Evolutionary conservation across 2,329 filamentous ascomycete species (phyloP), one percentile per base, ranked within the genome.

Genomic region (Lachnellula subtilissima): DNA sequence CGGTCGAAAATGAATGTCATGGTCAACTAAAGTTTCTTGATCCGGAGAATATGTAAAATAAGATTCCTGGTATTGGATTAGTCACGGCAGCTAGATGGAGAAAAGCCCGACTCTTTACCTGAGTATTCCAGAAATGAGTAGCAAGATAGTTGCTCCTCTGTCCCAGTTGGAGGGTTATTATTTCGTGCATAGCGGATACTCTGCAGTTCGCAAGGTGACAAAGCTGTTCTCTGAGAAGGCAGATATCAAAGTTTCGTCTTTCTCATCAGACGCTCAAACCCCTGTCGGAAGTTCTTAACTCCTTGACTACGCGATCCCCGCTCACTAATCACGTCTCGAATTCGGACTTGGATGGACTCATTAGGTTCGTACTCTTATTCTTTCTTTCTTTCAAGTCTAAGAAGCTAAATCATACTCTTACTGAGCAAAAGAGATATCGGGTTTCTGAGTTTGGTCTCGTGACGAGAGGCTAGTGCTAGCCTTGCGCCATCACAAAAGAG

Each of bases 101-200:
- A 23, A 6, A 40, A 32, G 28, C 9, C 28, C 11, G 40, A 12
- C 23, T 39, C 28, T 69, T 61, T 67, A 90, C 89, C 78, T 96
- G 93, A 5, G 89, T 80, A 67, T 99, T 99, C 94, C 94, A 99
- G 72, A 97, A 99, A 75, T 99, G 94, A 0, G 92, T 95, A 32
- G 88, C 92, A 22, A 95, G 76, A 68, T 97, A 96, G 72, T 99
- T 99, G 71, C 89, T 92, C 69, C 89, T 86, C 70, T 96, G 88
- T 45, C 94, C 94, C 58, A 97, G 85, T 78, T 99, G 94, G 47
- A 99, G 78, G 0, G 93, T 97, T 59, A 99, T 79, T 59, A 97
- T 91, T 74, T 99, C 94, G 74, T 92, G 91, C 94, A 99, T 97
- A 25, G 48, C 32, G 3, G 32, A 17, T 17, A 50, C 8, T 40